Percentiles rank a stretch among this genome's conserved stretches.
phyloP scores from a whole-genome alignment of 768 basidiomycete species.

The Auricularia cornea region DNA sequence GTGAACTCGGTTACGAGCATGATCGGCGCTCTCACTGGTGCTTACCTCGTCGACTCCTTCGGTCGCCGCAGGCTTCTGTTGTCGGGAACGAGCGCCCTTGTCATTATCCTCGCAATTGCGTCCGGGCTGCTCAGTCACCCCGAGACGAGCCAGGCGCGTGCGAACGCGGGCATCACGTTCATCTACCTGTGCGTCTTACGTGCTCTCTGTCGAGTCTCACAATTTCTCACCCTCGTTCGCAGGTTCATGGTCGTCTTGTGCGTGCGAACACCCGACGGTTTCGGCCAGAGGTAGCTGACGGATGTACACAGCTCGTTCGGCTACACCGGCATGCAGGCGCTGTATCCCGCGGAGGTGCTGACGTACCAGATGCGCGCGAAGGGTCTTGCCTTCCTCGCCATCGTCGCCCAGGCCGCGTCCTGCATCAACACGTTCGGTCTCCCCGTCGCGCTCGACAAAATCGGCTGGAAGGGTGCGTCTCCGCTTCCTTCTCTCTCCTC shows the following conservation, averaged over 20 bases:
- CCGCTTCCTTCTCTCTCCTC: background rate
- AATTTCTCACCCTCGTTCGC: too few relatives aligned
- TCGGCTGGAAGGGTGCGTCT: slow-evolving; percentile 35
- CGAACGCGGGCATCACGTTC: slow-evolving; percentile 46
- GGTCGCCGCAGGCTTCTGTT: slow-evolving; percentile 41
- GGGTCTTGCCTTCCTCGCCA: slow-evolving; percentile 39
- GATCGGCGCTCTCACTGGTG: slow-evolving; percentile 30
- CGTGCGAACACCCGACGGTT: too few relatives aligned
- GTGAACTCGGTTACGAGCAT: slow-evolving; percentile 45
- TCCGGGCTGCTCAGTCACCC: slow-evolving; percentile 38
- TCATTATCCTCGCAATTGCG: slow-evolving; percentile 36
- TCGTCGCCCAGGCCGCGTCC: slow-evolving; percentile 27
- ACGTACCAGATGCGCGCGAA: slow-evolving; percentile 44
- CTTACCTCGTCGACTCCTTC: slow-evolving; percentile 39
- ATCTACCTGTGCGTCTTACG: slow-evolving; percentile 19
- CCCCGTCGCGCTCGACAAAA: slow-evolving; percentile 37
- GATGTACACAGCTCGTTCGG: slow-evolving; percentile 27
- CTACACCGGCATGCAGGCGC: slow-evolving; percentile 51
- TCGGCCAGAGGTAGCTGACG: too few relatives aligned
- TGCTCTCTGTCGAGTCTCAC: too few relatives aligned
- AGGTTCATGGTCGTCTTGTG: background rate
- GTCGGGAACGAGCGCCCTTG: slow-evolving; percentile 29
- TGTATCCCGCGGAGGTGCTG: slow-evolving; percentile 47
- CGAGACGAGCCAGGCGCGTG: slow-evolving; percentile 20
- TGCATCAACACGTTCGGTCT: slow-evolving; percentile 46